phyloP scores from a whole-genome alignment of 306 rosid genomes.

The Lotus japonicus region DNA sequence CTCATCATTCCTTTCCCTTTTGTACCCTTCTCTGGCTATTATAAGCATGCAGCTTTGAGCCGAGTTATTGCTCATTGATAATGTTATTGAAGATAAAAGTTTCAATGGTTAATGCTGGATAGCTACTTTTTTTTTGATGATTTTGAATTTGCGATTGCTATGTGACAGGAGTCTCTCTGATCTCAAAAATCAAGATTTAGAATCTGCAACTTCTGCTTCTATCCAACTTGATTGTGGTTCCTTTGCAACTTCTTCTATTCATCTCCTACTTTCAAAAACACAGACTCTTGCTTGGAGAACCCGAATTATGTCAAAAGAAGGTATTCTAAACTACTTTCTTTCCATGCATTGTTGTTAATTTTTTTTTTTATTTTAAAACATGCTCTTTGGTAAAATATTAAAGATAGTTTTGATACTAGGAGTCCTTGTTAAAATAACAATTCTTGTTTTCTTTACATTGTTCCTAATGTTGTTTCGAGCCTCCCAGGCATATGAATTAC shows the following conservation, averaged over 20 bases:
- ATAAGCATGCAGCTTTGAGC: neutral
- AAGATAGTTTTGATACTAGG: slow-evolving; percentile 6
- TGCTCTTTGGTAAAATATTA: slow-evolving; percentile 1
- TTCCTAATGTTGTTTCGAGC: neutral
- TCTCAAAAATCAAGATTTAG: slow-evolving; percentile 40
- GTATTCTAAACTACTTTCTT: slow-evolving; percentile 31
- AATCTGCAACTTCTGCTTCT: slow-evolving; percentile 43
- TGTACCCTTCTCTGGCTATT: neutral
- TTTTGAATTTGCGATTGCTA: slow-evolving; percentile 18
- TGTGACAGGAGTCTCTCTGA: slow-evolving; percentile 49
- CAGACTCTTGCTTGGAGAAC: slow-evolving; percentile 70
- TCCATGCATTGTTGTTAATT: neutral
- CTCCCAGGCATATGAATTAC: neutral
- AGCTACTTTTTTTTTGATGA: slow-evolving; percentile 6
- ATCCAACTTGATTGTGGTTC: slow-evolving; percentile 60
- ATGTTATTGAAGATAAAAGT: neutral
- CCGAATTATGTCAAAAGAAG: slow-evolving; percentile 55
- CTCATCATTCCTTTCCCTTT: neutral
- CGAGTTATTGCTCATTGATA: slow-evolving; percentile 9
- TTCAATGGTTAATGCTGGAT: neutral
- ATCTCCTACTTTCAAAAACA: slow-evolving; percentile 39
- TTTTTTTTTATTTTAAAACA: neutral
- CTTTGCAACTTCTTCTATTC: slow-evolving; percentile 51
- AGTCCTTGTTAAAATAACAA: slow-evolving; percentile 4
- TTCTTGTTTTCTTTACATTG: neutral